These are phyloP conservation scores for Cruciata laevipes DNA, from an alignment of 257 asterid genomes.

Conservation along the genomic window DNA sequence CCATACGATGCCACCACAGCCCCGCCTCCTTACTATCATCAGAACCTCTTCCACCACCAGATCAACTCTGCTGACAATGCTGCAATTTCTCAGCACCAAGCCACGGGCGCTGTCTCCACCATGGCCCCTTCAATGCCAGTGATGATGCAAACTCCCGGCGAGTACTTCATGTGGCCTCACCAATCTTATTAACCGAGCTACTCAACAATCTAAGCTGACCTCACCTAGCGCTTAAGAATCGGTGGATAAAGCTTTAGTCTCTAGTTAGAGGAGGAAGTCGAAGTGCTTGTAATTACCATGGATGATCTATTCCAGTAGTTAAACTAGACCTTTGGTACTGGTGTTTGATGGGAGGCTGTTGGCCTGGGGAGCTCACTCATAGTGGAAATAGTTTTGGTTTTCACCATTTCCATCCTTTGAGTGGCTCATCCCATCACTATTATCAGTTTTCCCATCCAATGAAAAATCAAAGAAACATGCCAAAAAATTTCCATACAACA, in stretches of 20 bases:
- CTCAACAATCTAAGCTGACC: conserved; percentile 21
- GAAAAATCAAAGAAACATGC: conserved; percentile 19
- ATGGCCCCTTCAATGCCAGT: conserved; percentile 38
- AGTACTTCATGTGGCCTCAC: conserved; percentile 81
- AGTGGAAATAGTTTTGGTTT: conserved; percentile 58
- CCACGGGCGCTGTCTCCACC: conserved; percentile 23
- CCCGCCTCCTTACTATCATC: conserved; percentile 26
- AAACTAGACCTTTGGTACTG: conserved; percentile 17
- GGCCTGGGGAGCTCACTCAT: conserved; percentile 16
- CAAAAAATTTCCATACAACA: not conserved
- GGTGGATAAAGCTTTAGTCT: conserved; percentile 7
- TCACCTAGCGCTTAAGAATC: conserved; percentile 17
- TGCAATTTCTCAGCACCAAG: conserved; percentile 9
- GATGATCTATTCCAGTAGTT: conserved; percentile 11
- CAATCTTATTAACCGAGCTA: conserved; percentile 45
- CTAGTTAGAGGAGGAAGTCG: conserved; percentile 20
- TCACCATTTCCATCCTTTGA: conserved; percentile 39
- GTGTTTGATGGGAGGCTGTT: conserved; percentile 4
- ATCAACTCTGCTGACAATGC: conserved; percentile 21
- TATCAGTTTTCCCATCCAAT: conserved; percentile 25
- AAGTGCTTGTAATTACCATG: conserved; percentile 37
- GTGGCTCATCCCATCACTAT: conserved; percentile 26
- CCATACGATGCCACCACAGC: conserved; percentile 38
- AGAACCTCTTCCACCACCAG: conserved; percentile 61
- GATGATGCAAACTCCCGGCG: conserved; percentile 46